Evolutionary conservation across 2,329 filamentous ascomycete genomes (phyloP).

Genomic region (Fusarium illudens): DNA sequence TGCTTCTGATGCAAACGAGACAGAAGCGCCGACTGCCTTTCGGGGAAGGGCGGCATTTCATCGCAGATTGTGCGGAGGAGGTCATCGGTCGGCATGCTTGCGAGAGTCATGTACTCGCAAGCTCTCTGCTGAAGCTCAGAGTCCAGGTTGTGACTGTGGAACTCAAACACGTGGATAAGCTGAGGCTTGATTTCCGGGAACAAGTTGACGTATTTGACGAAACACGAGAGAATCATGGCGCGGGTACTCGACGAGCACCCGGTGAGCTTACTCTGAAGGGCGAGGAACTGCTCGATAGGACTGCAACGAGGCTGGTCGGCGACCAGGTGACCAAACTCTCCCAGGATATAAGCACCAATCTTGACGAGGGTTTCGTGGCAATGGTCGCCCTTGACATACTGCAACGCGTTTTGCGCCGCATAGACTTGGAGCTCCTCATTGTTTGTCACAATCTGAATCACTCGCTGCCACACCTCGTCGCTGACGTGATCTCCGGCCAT

Average conservation of each 20-base stretch:
- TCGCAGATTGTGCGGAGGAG: slow-evolving; percentile 93
- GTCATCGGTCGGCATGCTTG: slow-evolving; percentile 87
- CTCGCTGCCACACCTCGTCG: slow-evolving; percentile 98
- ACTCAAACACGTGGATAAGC: slow-evolving; percentile 85
- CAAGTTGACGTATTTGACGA: slow-evolving; percentile 97
- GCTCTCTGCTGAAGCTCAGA: slow-evolving; percentile 95
- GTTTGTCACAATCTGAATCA: slow-evolving; percentile 98
- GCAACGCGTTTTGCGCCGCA: slow-evolving; percentile 89
- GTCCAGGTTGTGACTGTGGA: slow-evolving; percentile 94
- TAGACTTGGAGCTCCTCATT: slow-evolving; percentile 98
- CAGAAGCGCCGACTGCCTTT: slow-evolving; percentile 88
- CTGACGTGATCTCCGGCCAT: slow-evolving; percentile 99
- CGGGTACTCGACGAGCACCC: slow-evolving; percentile 88
- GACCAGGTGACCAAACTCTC: slow-evolving; percentile 96
- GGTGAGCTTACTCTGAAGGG: slow-evolving; percentile 87
- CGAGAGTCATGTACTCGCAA: slow-evolving; percentile 91
- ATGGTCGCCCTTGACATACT: slow-evolving; percentile 90
- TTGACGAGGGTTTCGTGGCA: slow-evolving; percentile 98
- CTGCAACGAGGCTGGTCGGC: slow-evolving; percentile 92
- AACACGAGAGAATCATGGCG: slow-evolving; percentile 93
- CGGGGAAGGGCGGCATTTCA: slow-evolving; percentile 98
- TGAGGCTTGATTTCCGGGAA: slow-evolving; percentile 99
- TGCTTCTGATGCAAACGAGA: slow-evolving; percentile 96
- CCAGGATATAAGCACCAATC: slow-evolving; percentile 94
- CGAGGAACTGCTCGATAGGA: slow-evolving; percentile 96